Percentiles rank a stretch among this genome's conserved stretches.
phyloP scores from a whole-genome alignment of 129 eudicot species.

The sunflower (Helianthus annuus) region DNA sequence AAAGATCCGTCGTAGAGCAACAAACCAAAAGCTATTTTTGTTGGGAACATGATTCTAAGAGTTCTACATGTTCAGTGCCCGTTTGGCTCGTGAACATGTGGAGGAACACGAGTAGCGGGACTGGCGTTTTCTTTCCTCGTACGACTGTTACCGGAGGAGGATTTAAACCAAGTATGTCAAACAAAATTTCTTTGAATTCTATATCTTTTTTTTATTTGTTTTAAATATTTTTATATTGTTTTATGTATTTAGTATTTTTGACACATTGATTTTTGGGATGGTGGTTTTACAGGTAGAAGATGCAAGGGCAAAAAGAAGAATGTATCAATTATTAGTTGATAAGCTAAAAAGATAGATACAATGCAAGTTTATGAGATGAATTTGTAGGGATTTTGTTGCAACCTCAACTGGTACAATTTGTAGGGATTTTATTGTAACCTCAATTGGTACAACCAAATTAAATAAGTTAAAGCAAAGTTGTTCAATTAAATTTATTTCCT shows the following conservation, averaged over 20 bases:
- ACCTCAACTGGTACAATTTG: neutral
- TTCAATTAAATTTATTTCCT: too few species aligned
- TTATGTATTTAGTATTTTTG: neutral
- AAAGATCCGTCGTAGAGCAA: neutral
- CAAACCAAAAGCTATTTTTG: conserved; percentile 36
- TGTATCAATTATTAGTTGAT: conserved; percentile 9
- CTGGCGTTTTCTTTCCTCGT: conserved; percentile 67
- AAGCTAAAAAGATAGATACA: too few species aligned
- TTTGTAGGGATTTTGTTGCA: neutral
- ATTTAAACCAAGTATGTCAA: conserved; percentile 38
- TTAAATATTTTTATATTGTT: neutral
- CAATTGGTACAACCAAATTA: too few species aligned
- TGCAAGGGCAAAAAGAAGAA: conserved; percentile 28
- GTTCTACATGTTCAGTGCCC: conserved; percentile 29
- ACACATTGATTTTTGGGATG: neutral
- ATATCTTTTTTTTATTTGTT: too few species aligned
- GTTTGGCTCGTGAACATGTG: conserved; percentile 49
- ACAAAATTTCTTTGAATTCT: neutral
- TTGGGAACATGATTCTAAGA: conserved; percentile 38
- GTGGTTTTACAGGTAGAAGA: conserved; percentile 43
- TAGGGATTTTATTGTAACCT: neutral
- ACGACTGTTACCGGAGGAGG: conserved; percentile 2
- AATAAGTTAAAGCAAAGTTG: too few species aligned
- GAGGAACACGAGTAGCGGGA: conserved; percentile 50
- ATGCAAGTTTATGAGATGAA: too few species aligned